Evolutionary conservation across 345 rosid genomes (phyloP).

Genomic region (Lepidium didymum): DNA sequence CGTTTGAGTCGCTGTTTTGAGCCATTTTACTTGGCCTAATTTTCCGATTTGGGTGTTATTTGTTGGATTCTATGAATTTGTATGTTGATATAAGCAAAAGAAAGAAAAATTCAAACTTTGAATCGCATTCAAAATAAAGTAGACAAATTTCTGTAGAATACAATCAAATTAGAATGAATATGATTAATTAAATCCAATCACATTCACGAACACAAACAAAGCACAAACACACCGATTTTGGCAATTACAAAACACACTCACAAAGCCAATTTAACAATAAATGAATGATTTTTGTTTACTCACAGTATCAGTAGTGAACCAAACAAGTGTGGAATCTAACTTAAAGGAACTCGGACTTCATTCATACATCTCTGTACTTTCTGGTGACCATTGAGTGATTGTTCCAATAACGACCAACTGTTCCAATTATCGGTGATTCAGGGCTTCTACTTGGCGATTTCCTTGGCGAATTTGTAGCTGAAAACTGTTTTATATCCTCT

Average conservation of each 20-base stretch:
- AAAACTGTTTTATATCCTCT: conserved; percentile 73
- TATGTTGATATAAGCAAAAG: background rate
- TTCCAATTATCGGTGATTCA: conserved; percentile 70
- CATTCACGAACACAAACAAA: background rate
- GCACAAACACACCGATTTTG: background rate
- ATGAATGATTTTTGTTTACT: background rate
- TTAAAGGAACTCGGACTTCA: no score
- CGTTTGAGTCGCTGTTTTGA: background rate
- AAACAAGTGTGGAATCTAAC: background rate
- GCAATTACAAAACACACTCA: background rate
- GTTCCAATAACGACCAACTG: conserved; percentile 80
- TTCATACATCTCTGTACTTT: conserved; percentile 63
- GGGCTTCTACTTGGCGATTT: conserved; percentile 77
- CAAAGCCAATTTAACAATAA: conserved; percentile 1
- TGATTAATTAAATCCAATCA: background rate
- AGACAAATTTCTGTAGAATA: background rate
- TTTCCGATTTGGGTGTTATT: background rate
- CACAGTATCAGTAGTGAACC: background rate
- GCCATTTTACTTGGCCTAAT: background rate
- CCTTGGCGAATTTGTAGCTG: conserved; percentile 63
- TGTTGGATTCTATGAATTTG: background rate
- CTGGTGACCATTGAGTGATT: conserved; percentile 29
- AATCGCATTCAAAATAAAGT: background rate
- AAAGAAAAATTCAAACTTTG: background rate
- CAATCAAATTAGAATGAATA: conserved; percentile 15